Evolutionary conservation across 352 stramenopile species (phyloP), one percentile per base, ranked within the genome.

Genomic region (Globisporangium irregulare): DNA sequence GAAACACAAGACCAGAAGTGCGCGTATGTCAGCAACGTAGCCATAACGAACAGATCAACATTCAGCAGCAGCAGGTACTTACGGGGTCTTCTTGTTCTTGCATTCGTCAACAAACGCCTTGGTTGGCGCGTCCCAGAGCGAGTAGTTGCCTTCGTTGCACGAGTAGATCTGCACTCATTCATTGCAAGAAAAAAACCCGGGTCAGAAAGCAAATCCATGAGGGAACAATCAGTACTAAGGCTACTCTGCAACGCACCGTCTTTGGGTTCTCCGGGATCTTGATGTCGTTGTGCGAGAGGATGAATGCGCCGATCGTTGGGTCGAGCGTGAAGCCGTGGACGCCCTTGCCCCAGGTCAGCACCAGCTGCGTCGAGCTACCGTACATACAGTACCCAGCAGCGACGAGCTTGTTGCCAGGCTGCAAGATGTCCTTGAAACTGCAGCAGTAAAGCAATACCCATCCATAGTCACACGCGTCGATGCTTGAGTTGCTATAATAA

Each of bases 341-440:
- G 24, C 97, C 95, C 57, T 90, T 91, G 57, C 92, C 91, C 76
- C 90, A 99, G 48, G 95, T 99, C 55, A 99, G 91, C 46, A 99
- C 97, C 51, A 99, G 80, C 77, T 99, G 97, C 62, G 97, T 98
- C 22, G 97, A 98, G 69, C 92, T 98, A 79, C 95, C 97, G 82
- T 99, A 99, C 85, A 98, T 98, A 80, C 97, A 99, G 87, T 99
- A 99, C 62, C 97, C 97, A 18, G 97, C 97, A 46, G 95, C 98
- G 51, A 99, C 90, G 18, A 98, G 97, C 66, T 98, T 89, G 68
- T 82, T 95, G 70, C 97, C 97, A 38, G 83, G 93, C 68, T 97
- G 92, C 66, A 99, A 81, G 61, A 98, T 96, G 78, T 99, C 94
- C 70, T 96, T 86, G 62, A 96, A 91, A 22, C 73, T 88, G 70